phyloP scores from a whole-genome alignment of 2,329 filamentous ascomycete genomes.

The Torrubiella hemipterigena region DNA sequence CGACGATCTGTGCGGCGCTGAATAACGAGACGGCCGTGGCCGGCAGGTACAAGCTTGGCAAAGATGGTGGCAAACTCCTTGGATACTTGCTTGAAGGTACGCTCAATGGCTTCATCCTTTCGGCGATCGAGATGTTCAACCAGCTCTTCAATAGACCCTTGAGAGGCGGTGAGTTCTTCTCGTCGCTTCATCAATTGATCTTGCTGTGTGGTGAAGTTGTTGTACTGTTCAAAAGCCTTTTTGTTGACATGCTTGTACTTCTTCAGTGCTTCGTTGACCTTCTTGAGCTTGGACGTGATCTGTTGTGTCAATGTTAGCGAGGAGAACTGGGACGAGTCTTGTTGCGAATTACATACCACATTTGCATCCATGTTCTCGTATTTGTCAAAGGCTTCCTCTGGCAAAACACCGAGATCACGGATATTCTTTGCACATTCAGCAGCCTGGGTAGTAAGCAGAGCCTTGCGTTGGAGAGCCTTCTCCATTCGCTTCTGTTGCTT shows the following conservation, averaged over 20 bases:
- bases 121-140: constrained; percentile 86
- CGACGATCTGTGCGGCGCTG: constrained; percentile 76
- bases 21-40: constrained; percentile 83
- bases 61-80: constrained; percentile 89
- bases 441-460: constrained; percentile 63
- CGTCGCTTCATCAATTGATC: constrained; percentile 76
- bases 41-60: constrained; percentile 86
- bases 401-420: constrained; percentile 81
- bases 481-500: constrained; percentile 84
- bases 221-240: constrained; percentile 98
- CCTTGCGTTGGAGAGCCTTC: constrained; percentile 82
- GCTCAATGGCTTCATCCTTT: constrained; percentile 96
- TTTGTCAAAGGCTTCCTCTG: constrained; percentile 86
- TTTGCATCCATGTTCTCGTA: constrained; percentile 77
- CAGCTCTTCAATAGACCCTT: constrained; percentile 80
- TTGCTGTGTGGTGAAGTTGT: constrained; percentile 87
- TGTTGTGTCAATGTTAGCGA: constrained; percentile 14
- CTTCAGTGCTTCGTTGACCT: constrained; percentile 84
- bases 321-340: background rate
- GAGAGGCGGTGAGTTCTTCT: constrained; percentile 75
- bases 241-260: constrained; percentile 99
- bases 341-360: constrained; percentile 37
- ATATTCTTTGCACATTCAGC: constrained; percentile 80
- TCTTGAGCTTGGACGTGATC: constrained; percentile 63
- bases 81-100: constrained; percentile 96